phyloP scores from a whole-genome alignment of 2,329 filamentous ascomycete genomes.

The Fusarium albidum region DNA sequence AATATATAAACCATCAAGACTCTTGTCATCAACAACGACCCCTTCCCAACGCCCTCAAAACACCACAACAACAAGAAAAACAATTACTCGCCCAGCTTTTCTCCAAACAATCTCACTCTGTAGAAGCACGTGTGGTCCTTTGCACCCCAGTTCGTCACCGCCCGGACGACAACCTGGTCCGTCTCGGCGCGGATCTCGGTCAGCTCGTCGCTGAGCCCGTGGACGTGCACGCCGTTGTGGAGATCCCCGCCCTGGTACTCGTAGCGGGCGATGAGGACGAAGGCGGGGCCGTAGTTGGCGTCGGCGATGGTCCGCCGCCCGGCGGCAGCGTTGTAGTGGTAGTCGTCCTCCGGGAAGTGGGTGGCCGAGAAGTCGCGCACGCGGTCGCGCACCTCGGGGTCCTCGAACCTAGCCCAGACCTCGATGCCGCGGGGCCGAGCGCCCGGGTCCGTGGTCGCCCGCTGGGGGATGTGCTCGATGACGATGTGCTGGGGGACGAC shows the following conservation, averaged over 20 bases:
- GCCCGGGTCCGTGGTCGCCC: conserved; percentile 67
- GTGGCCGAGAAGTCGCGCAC: conserved; percentile 53
- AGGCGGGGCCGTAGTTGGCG: conserved; percentile 47
- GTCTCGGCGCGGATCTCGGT: conserved; percentile 56
- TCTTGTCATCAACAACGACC: too few species aligned
- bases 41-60: conserved; percentile 13
- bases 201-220: conserved; percentile 61
- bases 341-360: conserved; percentile 48
- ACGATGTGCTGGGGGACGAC: conserved; percentile 75
- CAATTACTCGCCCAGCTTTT: not conserved
- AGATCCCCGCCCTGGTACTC: conserved; percentile 56
- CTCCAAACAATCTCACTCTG: conserved; percentile 64
- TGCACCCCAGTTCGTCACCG: conserved; percentile 66
- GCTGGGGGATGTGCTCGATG: conserved; percentile 73
- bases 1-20: conserved; percentile 23
- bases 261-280: conserved; percentile 66
- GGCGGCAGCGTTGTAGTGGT: conserved; percentile 23
- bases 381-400: conserved; percentile 50
- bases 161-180: conserved; percentile 62
- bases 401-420: conserved; percentile 69
- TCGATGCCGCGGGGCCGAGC: conserved; percentile 74
- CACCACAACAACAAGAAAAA: not conserved
- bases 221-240: conserved; percentile 59
- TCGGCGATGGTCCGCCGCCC: conserved; percentile 41
- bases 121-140: conserved; percentile 72